Evolutionary conservation across 176 grass and related monocot species (phyloP), one percentile per base, ranked within the genome.

Genomic region (Typha latifolia): DNA sequence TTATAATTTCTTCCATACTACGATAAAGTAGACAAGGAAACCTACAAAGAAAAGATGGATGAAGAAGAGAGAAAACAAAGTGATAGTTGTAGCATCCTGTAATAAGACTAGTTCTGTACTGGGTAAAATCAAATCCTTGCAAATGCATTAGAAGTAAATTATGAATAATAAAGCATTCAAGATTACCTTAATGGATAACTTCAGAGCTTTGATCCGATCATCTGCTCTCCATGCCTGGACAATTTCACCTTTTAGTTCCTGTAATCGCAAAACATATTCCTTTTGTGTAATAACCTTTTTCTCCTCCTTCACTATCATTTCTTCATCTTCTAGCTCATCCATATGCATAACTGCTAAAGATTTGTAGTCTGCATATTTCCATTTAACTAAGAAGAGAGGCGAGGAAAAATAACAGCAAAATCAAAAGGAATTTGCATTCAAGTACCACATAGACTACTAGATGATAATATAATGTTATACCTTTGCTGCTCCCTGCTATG

Each of bases 191-290:
- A 72, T 62, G 32, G 69, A 72, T n/a, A 72, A 27, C 34, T 72
- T 72, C 16, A 72, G 32, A 48, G 53, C 69, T 72, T 14, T 72
- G 18, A 72, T 72, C 18, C 53, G 55, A 61, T 72, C 69, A 23
- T 72, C 69, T 12, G 69, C 32, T 47, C 53, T 62, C 69, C 69
- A 72, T 27, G 69, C 69, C 53, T 61, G 50, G 37, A 20, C 32
- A 72, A 72, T 72, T 62, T 72, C 69, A 49, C 55, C 32, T 47
- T 72, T 72, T 48, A 72, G 53, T 72, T 72, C 69, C 62, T 72
- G 69, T 23, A 72, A 62, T 21, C 53, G 53, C 61, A 19, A 47
- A 62, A 48, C 16, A 26, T 72, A 72, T 62, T 61, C 69, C 32
- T 62, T 31, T 23, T 5, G 8, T 24, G 69, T 61, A 23, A 72